Conservation (phyloP, 1,139 yeast genomes). For the Spathaspora sp. region DNA sequence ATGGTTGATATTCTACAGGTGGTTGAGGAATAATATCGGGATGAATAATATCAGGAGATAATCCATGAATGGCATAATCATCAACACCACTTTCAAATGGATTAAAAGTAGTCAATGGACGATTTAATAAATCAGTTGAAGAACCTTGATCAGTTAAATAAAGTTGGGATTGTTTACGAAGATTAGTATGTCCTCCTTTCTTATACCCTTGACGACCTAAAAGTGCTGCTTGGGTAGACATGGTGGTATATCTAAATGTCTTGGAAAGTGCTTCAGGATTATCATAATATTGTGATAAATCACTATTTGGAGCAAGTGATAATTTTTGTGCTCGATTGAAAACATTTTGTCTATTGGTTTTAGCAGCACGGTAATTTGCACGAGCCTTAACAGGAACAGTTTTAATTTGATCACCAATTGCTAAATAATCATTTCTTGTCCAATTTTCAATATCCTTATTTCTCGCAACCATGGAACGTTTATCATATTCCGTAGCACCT, state of each 20-base stretch:
- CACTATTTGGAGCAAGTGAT: conserved; percentile 40
- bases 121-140: conserved; percentile 36
- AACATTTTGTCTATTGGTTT: conserved; percentile 46
- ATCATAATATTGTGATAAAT: conserved; percentile 42
- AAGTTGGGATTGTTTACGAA: conserved; percentile 15
- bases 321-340: conserved; percentile 38
- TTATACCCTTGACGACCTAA: conserved; percentile 27
- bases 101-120: conserved; percentile 34
- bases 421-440: conserved; percentile 54
- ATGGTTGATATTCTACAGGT: conserved; percentile 84
- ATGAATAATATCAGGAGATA: conserved; percentile 71
- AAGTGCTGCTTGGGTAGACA: conserved; percentile 55
- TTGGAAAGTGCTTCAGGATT: conserved; percentile 37
- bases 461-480: conserved; percentile 44
- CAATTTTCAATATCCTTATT: conserved; percentile 73
- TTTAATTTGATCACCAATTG: conserved; percentile 55
- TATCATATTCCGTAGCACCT: conserved; percentile 68
- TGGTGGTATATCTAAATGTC: conserved; percentile 51
- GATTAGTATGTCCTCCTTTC: conserved; percentile 13
- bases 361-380: conserved; percentile 45
- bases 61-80: conserved; percentile 40
- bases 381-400: conserved; percentile 53
- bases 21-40: conserved; percentile 83
- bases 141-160: conserved; percentile 36
- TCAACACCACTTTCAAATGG: conserved; percentile 45